A percentile compares a stretch with the other conserved stretches of the same genome.
Conservation (phyloP, 1,284 basidiomycete genomes). For the Marasmius tenuissimus region DNA sequence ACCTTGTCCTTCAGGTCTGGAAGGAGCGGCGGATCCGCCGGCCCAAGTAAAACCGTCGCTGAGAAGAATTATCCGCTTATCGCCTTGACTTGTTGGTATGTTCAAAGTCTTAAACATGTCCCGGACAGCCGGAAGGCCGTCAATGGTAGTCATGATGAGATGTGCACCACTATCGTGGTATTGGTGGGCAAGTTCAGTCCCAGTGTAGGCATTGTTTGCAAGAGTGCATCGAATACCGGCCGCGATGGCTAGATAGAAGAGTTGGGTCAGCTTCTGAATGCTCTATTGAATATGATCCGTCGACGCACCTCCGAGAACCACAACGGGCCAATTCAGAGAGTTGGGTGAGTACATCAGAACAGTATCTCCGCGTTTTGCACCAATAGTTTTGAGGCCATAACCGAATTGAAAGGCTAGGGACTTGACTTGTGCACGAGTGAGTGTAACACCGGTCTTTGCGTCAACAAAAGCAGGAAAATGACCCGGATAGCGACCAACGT, state of each 20-base stretch:
- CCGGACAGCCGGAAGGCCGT: slow-evolving; percentile 43
- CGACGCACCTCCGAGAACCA: slow-evolving; percentile 50
- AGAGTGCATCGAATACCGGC: slow-evolving; percentile 52
- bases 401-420: slow-evolving; percentile 57
- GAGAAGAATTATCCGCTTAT: slow-evolving; percentile 46
- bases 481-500: slow-evolving; percentile 42
- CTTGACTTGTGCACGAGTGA: slow-evolving; percentile 58
- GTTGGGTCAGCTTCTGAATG: background rate
- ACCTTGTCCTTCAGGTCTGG: slow-evolving; percentile 27
- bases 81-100: slow-evolving; percentile 37
- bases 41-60: slow-evolving; percentile 41
- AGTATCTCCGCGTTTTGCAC: slow-evolving; percentile 40
- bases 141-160: slow-evolving; percentile 53
- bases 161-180: slow-evolving; percentile 54
- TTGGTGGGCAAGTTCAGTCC: slow-evolving; percentile 47
- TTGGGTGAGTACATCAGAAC: slow-evolving; percentile 63
- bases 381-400: slow-evolving; percentile 45
- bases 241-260: slow-evolving; percentile 31
- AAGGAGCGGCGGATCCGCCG: slow-evolving; percentile 30
- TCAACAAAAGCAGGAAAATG: slow-evolving; percentile 64
- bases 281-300: background rate
- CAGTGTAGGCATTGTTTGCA: slow-evolving; percentile 45
- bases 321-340: slow-evolving; percentile 61
- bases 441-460: slow-evolving; percentile 51
- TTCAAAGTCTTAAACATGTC: slow-evolving; percentile 44